Evolutionary conservation across 352 stramenopile genomes (phyloP).

Genomic region (Aphanomyces cochlioides): DNA sequence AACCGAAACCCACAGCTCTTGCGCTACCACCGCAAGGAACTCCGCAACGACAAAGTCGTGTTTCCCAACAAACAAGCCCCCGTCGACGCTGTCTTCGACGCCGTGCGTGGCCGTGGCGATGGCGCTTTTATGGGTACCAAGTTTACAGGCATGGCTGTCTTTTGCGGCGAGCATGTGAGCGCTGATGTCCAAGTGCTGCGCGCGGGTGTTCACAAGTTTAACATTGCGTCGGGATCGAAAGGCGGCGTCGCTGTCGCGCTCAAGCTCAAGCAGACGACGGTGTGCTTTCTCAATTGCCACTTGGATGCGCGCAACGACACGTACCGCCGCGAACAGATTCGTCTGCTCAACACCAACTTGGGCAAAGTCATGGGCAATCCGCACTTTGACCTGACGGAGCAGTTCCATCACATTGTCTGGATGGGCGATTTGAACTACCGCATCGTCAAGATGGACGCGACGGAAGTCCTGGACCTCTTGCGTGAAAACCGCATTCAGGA

Average conservation of each 20-base stretch:
- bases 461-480: constrained; percentile 79
- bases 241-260: constrained; percentile 73
- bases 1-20: constrained; percentile 60
- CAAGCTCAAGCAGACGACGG: constrained; percentile 66
- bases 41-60: constrained; percentile 70
- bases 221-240: constrained; percentile 73
- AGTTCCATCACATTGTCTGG: constrained; percentile 89
- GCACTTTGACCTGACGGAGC: constrained; percentile 77
- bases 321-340: constrained; percentile 79
- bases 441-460: constrained; percentile 66
- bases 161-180: constrained; percentile 52
- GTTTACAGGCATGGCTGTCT: constrained; percentile 80
- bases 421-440: constrained; percentile 88
- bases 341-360: constrained; percentile 69
- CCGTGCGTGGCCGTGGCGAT: constrained; percentile 71
- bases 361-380: constrained; percentile 75
- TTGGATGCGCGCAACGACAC: constrained; percentile 76
- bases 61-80: constrained; percentile 64
- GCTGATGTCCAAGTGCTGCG: constrained; percentile 70
- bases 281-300: constrained; percentile 84
- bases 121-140: constrained; percentile 81
- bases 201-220: constrained; percentile 76
- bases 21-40: constrained; percentile 67
- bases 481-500: constrained; percentile 65
- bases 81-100: constrained; percentile 66